Evolutionary conservation across 2,329 filamentous ascomycete species (phyloP), one percentile per base, ranked within the genome.

Genomic region (Alternaria arbusti): DNA sequence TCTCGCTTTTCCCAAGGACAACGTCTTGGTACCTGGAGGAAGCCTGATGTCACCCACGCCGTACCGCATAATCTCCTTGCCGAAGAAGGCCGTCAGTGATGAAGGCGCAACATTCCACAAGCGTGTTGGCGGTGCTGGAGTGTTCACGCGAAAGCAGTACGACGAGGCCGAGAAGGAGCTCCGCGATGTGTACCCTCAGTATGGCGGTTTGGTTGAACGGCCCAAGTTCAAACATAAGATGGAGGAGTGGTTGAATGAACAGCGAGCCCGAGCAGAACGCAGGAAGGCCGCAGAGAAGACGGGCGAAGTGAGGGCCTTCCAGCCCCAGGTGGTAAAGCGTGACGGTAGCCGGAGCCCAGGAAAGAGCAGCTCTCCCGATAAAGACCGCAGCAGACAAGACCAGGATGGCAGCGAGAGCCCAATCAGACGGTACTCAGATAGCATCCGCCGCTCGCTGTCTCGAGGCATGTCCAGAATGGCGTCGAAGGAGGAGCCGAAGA

Each of bases 1-100:
- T 6, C 59, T 78, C 2, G 75, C 76, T 2, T 79, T 79, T 54
- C 76, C 76, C 3, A 68, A 73, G n/a, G 65, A 58, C 30, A 79
- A 77, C 45, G 59, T 76, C 2, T 47, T 17, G 7, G 54, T 65
- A 43, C 54, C 65, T 23, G n/a, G 64, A 3, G 65, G 47, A 5
- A 54, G 61, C 12, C n/a, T 65, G 5, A 57, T 57, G n/a, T 68
- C 70, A 13, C 59, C 72, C n/a, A 71, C 67, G 9, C 67, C 74
- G 4, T 72, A 69, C n/a, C 70, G 71, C 2, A 20, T 75, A 12
- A 45, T 74, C 2, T 73, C 70, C 11, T 47, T 59, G 15, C 60
- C 70, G 2, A 65, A 65, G 28, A 61, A 57, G 13, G n/a, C 28
- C 6, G 22, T 30, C 8, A 56, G 56, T 6, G 47, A 47, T 12